A percentile compares a stretch with the other conserved stretches of the same genome.
Evolutionary conservation across 768 basidiomycete species (phyloP).

Genomic region (Candolleomyces eurysporus): DNA sequence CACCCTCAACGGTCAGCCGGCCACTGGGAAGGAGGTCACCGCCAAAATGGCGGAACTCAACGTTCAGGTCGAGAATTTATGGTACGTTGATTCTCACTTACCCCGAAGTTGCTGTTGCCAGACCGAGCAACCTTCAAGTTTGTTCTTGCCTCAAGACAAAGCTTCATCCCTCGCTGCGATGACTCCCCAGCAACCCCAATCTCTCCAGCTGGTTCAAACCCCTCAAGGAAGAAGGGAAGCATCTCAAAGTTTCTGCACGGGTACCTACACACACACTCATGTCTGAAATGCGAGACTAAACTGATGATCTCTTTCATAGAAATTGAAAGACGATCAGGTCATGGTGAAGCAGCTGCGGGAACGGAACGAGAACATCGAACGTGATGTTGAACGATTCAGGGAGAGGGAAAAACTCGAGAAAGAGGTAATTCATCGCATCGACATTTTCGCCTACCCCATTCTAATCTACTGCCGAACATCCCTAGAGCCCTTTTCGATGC

Average conservation of each 20-base stretch:
- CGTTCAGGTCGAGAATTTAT: slow-evolving; percentile 91
- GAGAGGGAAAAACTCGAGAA: slow-evolving; percentile 73
- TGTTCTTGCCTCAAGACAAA: slow-evolving; percentile 95
- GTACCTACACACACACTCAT: slow-evolving; percentile 32
- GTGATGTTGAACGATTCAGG: slow-evolving; percentile 75
- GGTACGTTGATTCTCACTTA: slow-evolving; percentile 46
- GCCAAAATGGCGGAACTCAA: slow-evolving; percentile 68
- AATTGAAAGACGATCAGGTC: slow-evolving; percentile 50
- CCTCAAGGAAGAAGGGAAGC: slow-evolving; percentile 63
- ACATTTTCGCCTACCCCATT: background rate
- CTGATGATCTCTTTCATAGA: slow-evolving; percentile 29
- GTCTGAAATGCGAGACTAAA: background rate
- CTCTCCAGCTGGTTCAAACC: slow-evolving; percentile 81
- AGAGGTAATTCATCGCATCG: slow-evolving; percentile 33
- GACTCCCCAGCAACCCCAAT: slow-evolving; percentile 72
- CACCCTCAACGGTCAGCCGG: slow-evolving; percentile 64
- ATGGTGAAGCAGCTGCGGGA: slow-evolving; percentile 61
- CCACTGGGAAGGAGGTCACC: slow-evolving; percentile 62
- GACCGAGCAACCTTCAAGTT: slow-evolving; percentile 35
- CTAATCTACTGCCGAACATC: background rate
- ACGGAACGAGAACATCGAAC: slow-evolving; percentile 73
- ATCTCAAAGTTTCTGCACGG: slow-evolving; percentile 35
- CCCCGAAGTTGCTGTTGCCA: background rate
- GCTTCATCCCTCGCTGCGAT: slow-evolving; percentile 93
- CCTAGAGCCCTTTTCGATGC: slow-evolving; percentile 20